Conservation (phyloP, 148 eudicot species). For the Bassia scoparia region DNA sequence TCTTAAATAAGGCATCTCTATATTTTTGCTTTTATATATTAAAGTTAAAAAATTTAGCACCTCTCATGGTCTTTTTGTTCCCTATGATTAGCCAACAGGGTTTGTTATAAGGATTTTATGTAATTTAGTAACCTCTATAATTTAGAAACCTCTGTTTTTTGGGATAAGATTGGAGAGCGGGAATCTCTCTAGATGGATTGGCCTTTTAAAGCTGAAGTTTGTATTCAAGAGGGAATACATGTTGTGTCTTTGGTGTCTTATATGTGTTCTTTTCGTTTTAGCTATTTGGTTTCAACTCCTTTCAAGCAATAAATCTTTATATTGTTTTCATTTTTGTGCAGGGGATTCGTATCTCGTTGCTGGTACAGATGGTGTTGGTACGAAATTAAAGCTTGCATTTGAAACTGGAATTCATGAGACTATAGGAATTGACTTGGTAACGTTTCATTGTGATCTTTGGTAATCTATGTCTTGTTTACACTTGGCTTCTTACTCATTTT, state of each 20-base stretch:
- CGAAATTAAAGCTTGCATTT: slow-evolving; percentile 90
- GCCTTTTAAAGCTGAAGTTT: neutral
- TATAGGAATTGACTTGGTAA: slow-evolving; percentile 92
- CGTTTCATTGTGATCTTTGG: slow-evolving; percentile 1
- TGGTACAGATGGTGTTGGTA: slow-evolving; percentile 98
- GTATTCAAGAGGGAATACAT: neutral
- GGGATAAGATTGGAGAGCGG: neutral
- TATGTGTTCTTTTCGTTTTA: neutral
- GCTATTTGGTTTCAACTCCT: neutral
- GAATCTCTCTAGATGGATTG: no score
- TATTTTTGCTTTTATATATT: no score
- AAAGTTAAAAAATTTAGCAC: no score
- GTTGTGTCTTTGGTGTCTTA: neutral
- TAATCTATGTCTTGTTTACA: neutral
- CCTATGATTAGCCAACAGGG: neutral
- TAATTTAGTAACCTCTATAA: neutral
- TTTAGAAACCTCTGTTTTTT: neutral
- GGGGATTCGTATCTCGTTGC: slow-evolving; percentile 97
- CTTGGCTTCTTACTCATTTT: slow-evolving; percentile 7
- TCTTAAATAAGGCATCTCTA: no score
- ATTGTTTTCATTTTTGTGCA: slow-evolving; percentile 18
- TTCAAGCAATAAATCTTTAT: neutral
- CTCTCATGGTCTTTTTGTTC: neutral
- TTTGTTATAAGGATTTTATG: neutral
- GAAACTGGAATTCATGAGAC: slow-evolving; percentile 92